Conservation (phyloP, 2,329 filamentous ascomycete genomes). For the Gyromitra esculenta region DNA sequence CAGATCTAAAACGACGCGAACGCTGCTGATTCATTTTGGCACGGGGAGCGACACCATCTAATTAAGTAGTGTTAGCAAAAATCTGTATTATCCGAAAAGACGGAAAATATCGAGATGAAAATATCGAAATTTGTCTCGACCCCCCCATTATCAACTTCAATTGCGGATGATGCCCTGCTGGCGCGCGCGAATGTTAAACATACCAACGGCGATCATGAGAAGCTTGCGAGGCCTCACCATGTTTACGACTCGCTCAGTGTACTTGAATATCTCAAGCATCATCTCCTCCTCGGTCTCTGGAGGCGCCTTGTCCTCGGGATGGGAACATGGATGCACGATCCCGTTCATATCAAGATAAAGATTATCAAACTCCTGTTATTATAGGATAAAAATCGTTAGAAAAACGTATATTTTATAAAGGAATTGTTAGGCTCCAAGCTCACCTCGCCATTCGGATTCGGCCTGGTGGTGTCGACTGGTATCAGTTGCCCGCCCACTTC, state of each 20-base stretch:
- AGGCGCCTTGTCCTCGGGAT: constrained; percentile 90
- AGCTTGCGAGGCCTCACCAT: constrained; percentile 97
- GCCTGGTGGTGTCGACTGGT: constrained; percentile 82
- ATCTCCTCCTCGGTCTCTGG: constrained; percentile 97
- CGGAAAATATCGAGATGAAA: constrained; percentile 18
- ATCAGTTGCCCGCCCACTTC: constrained; percentile 84
- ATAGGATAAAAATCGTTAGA: not conserved
- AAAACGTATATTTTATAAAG: not conserved
- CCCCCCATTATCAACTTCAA: constrained; percentile 3
- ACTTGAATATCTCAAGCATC: constrained; percentile 98
- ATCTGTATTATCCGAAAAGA: constrained; percentile 12
- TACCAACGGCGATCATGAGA: constrained; percentile 95
- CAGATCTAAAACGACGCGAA: constrained; percentile 91
- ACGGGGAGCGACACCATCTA: constrained; percentile 94
- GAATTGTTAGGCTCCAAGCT: not conserved
- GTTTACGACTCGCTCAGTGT: constrained; percentile 98
- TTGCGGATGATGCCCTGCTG: constrained; percentile 42
- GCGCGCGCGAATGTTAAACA: constrained; percentile 59
- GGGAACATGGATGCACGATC: constrained; percentile 97
- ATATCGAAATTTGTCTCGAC: constrained; percentile 22
- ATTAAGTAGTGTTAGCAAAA: constrained; percentile 55
- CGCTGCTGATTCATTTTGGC: constrained; percentile 99
- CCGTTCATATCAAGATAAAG: constrained; percentile 99
- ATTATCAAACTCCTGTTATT: constrained; percentile 83
- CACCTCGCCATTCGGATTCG: constrained; percentile 90